Conservation (phyloP, 768 basidiomycete species). For the Mycena galopus region DNA sequence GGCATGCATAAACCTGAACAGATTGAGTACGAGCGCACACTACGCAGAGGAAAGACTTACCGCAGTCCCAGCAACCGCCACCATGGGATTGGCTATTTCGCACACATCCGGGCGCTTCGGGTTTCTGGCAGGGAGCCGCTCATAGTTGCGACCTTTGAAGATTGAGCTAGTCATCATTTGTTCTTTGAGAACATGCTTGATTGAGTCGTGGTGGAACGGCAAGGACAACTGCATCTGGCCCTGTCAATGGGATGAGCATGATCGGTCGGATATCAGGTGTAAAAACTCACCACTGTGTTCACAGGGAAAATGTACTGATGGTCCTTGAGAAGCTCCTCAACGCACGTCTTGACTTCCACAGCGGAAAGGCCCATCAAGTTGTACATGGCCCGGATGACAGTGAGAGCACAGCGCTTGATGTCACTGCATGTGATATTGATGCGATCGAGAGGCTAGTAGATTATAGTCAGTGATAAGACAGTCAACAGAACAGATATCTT, state of each 20-base stretch:
- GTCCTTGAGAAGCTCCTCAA: constrained; percentile 20
- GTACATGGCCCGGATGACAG: background rate
- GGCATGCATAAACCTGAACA: background rate
- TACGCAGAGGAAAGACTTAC: background rate
- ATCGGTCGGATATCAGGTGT: background rate
- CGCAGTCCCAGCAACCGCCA: background rate
- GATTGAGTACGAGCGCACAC: background rate
- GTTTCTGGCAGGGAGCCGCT: constrained; percentile 6
- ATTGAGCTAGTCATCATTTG: background rate
- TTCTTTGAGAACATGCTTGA: constrained; percentile 4
- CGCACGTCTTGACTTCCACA: background rate
- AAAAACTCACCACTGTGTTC: background rate
- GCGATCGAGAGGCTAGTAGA: constrained; percentile 13
- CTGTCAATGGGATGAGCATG: background rate
- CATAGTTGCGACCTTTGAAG: constrained; percentile 2
- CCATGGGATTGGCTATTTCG: constrained; percentile 7
- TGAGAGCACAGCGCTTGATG: constrained; percentile 10
- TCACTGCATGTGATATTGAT: constrained; percentile 8
- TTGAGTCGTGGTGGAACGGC: constrained; percentile 5
- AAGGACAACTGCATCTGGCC: background rate
- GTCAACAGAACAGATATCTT: background rate
- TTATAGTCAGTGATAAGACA: background rate
- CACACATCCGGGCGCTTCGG: background rate
- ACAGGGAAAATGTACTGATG: constrained; percentile 20
- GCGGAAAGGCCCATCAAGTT: background rate